Conservation (phyloP, 768 basidiomycete genomes). For the Leccinum broughii region DNA sequence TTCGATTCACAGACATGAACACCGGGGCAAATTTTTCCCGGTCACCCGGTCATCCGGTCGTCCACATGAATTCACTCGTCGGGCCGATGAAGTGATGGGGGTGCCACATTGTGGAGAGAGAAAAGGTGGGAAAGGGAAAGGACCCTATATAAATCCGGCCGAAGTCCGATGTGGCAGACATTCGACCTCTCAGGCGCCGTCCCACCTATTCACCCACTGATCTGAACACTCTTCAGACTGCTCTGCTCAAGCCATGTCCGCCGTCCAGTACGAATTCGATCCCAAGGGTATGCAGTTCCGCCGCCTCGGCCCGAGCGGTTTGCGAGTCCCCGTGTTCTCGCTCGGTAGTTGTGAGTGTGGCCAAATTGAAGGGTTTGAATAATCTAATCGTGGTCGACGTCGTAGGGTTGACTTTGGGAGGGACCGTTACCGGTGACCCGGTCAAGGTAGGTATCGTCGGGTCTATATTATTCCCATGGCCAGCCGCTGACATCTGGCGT, state of each 20-base stretch:
- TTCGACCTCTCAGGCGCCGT: neutral
- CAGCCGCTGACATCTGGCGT: neutral
- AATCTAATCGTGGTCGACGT: neutral
- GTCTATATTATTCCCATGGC: neutral
- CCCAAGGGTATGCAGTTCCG: conserved; percentile 43
- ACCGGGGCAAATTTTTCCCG: neutral
- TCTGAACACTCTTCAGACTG: neutral
- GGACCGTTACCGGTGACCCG: conserved; percentile 48
- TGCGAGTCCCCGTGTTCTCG: conserved; percentile 52
- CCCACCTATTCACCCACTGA: neutral
- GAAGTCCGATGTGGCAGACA: neutral
- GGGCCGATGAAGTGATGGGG: conserved; percentile 14
- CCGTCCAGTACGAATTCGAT: conserved; percentile 34
- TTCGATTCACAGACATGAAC: conserved; percentile 1
- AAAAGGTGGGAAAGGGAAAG: neutral
- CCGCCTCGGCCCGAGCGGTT: conserved; percentile 45
- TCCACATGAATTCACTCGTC: neutral
- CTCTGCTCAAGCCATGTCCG: conserved; percentile 22
- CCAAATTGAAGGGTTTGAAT: neutral
- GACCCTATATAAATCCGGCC: conserved; percentile 19
- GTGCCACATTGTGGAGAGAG: neutral
- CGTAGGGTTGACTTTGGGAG: conserved; percentile 48
- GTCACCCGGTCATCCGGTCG: neutral
- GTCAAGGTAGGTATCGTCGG: conserved; percentile 40
- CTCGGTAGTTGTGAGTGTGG: conserved; percentile 47